Base-by-base conservation (phyloP, 1,284 basidiomycete species). In the Moesziomyces parantarcticus region DNA sequence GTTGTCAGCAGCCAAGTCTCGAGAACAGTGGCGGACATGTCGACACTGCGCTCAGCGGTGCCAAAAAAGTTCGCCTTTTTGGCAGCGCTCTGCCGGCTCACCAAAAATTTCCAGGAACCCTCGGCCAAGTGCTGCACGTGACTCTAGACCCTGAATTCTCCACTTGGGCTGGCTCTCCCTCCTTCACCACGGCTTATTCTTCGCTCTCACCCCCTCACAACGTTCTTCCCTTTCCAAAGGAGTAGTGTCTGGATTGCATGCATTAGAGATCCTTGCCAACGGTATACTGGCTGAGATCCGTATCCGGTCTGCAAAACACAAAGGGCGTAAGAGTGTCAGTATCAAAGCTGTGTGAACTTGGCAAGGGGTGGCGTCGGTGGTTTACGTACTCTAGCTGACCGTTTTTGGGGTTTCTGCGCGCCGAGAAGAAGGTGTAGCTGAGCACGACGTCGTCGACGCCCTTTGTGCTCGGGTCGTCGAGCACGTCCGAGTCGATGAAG, bases 401-500 rank as follows among this genome's bases (percentile, higher is more conserved):
- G 21, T 71, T 83, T 45, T 71, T 77, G 18, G 79, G 62, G 51
- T 83, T 83, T 21, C 81, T 72, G 87, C 76, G 92, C 4, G 82
- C 82, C 23, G 63, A 93, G 89, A 99, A 99, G 87, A 99, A 99
- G 0, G 97, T 99, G 85, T 99, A 99, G 46, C 92, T 94, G 55
- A 99, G 84, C 0, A 99, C 93, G 11, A 99, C 89, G 80, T 98
- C 93, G 76, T 95, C 90, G 3, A 99, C 88, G 67, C 91, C 90
- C 73, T 90, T 88, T 84, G 94, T 92, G 4, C 89, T 85, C 2
- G 93, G 93, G 78, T 99, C 97, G 16, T 98, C 94, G 44, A 96
- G 86, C 61, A 97, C 90, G 81, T 99, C 97, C 64, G 92, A 91
- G 87, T 99, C 97, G 75, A 99, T 96, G 87, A 99, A 99, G 87